phyloP scores from a whole-genome alignment of 352 stramenopile genomes.

The Aphanomyces invadans region DNA sequence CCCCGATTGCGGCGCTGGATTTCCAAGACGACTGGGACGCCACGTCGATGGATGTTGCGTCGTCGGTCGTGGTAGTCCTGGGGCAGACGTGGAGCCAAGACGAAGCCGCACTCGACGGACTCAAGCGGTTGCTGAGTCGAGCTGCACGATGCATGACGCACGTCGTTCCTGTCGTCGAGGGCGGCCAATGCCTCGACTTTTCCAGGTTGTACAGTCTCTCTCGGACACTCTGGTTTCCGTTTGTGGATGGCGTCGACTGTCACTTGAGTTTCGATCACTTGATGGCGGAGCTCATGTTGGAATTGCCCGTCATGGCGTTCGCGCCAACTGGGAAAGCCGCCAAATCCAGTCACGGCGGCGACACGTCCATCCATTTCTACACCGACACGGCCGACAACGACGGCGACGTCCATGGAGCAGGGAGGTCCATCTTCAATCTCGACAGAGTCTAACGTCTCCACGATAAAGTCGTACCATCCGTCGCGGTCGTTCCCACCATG shows the following conservation, averaged over 20 bases:
- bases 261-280: slow-evolving; percentile 7
- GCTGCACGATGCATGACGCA: slow-evolving; percentile 27
- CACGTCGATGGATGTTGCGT: not conserved
- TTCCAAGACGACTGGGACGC: slow-evolving; percentile 25
- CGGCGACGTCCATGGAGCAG: not conserved
- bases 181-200: slow-evolving; percentile 53
- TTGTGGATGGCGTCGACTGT: slow-evolving; percentile 42
- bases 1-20: slow-evolving; percentile 4
- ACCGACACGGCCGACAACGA: not conserved
- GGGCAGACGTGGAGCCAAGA: not conserved
- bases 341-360: not conserved
- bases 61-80: slow-evolving; percentile 7
- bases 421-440: no score
- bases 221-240: slow-evolving; percentile 59
- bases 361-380: not conserved
- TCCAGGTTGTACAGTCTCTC: slow-evolving; percentile 70
- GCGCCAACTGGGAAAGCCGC: not conserved
- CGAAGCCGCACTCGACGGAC: slow-evolving; percentile 28
- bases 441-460: no score
- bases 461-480: no score
- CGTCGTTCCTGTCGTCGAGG: slow-evolving; percentile 51
- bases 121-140: slow-evolving; percentile 36
- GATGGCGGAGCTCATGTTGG: not conserved
- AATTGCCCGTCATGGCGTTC: slow-evolving; percentile 1
- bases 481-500: no score